Percentiles rank a stretch among this genome's conserved stretches.
Evolutionary conservation across 2,329 filamentous ascomycete genomes (phyloP).

Genomic region (Tolypocladium album): DNA sequence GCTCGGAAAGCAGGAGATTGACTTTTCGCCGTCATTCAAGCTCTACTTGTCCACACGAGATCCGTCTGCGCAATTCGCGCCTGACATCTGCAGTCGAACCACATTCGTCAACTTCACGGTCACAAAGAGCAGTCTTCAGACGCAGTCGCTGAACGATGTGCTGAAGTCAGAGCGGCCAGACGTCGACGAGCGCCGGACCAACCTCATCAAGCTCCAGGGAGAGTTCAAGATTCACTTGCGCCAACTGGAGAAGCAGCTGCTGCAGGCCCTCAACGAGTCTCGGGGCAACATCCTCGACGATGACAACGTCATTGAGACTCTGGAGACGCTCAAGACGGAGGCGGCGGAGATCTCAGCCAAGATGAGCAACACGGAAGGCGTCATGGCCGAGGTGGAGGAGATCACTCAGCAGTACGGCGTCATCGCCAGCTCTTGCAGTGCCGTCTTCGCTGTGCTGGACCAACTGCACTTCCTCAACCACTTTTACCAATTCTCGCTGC

Average conservation of each 20-base stretch:
- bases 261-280: slow-evolving; percentile 94
- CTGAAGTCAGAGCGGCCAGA: slow-evolving; percentile 95
- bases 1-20: slow-evolving; percentile 96
- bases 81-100: slow-evolving; percentile 94
- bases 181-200: slow-evolving; percentile 90
- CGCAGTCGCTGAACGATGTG: slow-evolving; percentile 93
- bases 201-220: slow-evolving; percentile 96
- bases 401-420: slow-evolving; percentile 92
- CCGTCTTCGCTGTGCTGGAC: slow-evolving; percentile 92
- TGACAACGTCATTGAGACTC: slow-evolving; percentile 93
- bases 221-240: slow-evolving; percentile 98
- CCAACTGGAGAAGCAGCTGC: slow-evolving; percentile 83
- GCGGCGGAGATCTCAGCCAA: slow-evolving; percentile 92
- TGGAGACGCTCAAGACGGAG: slow-evolving; percentile 96
- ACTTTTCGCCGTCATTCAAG: slow-evolving; percentile 95
- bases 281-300: slow-evolving; percentile 97
- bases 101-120: slow-evolving; percentile 99
- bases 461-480: slow-evolving; percentile 97
- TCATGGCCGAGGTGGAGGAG: slow-evolving; percentile 95
- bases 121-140: slow-evolving; percentile 96
- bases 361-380: slow-evolving; percentile 92
- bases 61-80: slow-evolving; percentile 89
- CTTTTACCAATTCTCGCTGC: slow-evolving; percentile 98
- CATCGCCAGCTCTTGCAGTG: slow-evolving; percentile 89
- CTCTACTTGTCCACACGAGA: slow-evolving; percentile 92